phyloP scores from a whole-genome alignment of 352 stramenopile genomes.

The Globisporangium rhizosaccharum region DNA sequence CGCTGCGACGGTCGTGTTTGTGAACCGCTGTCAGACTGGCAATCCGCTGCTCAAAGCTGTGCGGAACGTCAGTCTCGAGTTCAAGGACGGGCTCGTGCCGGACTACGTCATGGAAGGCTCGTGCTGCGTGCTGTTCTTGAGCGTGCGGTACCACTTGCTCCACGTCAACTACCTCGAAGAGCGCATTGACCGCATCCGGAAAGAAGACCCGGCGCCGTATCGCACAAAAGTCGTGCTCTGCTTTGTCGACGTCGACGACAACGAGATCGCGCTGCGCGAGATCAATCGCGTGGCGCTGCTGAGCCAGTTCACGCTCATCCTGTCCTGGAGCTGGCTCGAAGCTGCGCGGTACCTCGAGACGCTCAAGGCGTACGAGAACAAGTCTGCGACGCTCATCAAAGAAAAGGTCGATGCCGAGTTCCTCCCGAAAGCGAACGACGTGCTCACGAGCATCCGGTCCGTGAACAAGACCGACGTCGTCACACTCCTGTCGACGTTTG shows the following conservation, averaged over 20 bases:
- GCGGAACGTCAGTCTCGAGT: constrained; percentile 91
- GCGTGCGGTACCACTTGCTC: constrained; percentile 86
- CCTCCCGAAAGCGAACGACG: constrained; percentile 87
- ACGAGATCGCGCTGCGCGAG: constrained; percentile 86
- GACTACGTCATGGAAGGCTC: constrained; percentile 94
- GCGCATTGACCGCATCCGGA: constrained; percentile 86
- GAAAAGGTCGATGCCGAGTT: constrained; percentile 91
- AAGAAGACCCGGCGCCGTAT: constrained; percentile 69
- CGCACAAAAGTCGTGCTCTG: constrained; percentile 91
- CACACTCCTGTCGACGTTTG: constrained; percentile 91
- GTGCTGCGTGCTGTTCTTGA: constrained; percentile 90
- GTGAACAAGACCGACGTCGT: constrained; percentile 96
- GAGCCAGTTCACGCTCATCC: constrained; percentile 90
- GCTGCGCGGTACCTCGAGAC: constrained; percentile 95
- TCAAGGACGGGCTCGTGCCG: constrained; percentile 85
- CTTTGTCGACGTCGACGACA: constrained; percentile 95
- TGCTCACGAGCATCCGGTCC: constrained; percentile 85
- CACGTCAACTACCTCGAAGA: constrained; percentile 89
- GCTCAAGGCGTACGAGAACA: constrained; percentile 95
- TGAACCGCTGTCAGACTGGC: constrained; percentile 87
- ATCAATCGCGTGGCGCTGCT: constrained; percentile 91
- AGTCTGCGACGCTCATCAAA: constrained; percentile 92
- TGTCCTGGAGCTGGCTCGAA: constrained; percentile 93
- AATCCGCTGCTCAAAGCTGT: constrained; percentile 93
- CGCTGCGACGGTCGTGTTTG: constrained; percentile 51